phyloP scores from a whole-genome alignment of 1,284 basidiomycete genomes.

The Puccinia horiana region DNA sequence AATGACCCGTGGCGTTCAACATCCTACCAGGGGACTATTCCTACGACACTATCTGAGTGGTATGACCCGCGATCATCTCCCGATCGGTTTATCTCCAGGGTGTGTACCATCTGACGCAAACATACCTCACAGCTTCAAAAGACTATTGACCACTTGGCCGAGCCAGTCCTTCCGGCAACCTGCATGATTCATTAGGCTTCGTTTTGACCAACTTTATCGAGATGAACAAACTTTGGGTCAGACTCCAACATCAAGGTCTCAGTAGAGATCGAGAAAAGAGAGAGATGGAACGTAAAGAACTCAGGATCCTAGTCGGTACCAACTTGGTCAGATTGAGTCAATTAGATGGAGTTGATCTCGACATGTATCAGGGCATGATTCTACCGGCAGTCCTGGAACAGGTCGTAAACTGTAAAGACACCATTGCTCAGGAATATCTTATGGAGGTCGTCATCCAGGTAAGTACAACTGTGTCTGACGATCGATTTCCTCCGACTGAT shows the following conservation, averaged over 20 bases:
- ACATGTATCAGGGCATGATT: constrained; percentile 79
- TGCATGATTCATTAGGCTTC: constrained; percentile 89
- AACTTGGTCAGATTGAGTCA: constrained; percentile 90
- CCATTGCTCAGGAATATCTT: constrained; percentile 93
- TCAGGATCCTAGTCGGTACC: constrained; percentile 90
- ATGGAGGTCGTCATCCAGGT: constrained; percentile 98
- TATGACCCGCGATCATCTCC: constrained; percentile 89
- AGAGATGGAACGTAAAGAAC: constrained; percentile 85
- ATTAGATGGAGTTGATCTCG: constrained; percentile 87
- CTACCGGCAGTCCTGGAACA: constrained; percentile 88
- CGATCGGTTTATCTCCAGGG: constrained; percentile 78
- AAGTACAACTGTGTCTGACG: constrained; percentile 50
- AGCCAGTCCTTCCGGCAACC: constrained; percentile 74
- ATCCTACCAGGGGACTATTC: constrained; percentile 88
- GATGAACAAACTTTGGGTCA: constrained; percentile 98
- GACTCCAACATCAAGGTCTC: constrained; percentile 91
- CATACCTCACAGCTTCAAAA: constrained; percentile 5
- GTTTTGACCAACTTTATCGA: constrained; percentile 96
- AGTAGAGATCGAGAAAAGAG: constrained; percentile 91
- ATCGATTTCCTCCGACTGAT: neutral
- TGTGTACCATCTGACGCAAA: constrained; percentile 61
- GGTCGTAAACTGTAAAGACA: constrained; percentile 92
- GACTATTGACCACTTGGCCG: constrained; percentile 25
- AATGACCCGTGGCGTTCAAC: constrained; percentile 91
- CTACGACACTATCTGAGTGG: constrained; percentile 90